phyloP scores from a whole-genome alignment of 768 basidiomycete species.

The Lyophyllum atratum region DNA sequence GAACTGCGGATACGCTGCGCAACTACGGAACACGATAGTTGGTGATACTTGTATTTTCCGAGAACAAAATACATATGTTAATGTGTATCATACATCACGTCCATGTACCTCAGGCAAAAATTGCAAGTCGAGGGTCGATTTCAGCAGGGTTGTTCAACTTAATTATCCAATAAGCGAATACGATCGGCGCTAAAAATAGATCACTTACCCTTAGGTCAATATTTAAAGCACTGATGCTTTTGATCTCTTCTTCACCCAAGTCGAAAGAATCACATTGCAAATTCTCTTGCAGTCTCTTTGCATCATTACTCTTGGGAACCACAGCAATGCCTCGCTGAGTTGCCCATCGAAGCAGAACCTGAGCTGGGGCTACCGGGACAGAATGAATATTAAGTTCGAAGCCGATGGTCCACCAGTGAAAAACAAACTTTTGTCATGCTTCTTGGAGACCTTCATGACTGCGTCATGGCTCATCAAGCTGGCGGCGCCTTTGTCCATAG shows the following conservation, averaged over 20 bases:
- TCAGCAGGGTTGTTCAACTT: constrained; percentile 73
- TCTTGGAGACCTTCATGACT: constrained; percentile 45
- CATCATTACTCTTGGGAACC: constrained; percentile 69
- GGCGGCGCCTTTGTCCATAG: constrained; percentile 50
- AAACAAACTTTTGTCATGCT: constrained; percentile 53
- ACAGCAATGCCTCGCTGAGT: constrained; percentile 74
- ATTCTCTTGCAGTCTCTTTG: constrained; percentile 53
- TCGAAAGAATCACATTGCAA: constrained; percentile 39
- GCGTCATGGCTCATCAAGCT: constrained; percentile 55
- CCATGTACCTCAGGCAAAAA: constrained; percentile 59
- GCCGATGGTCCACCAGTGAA: background rate
- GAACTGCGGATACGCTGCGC: constrained; percentile 22
- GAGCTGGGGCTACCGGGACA: constrained; percentile 52
- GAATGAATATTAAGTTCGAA: background rate
- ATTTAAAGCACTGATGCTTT: constrained; percentile 61
- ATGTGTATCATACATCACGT: background rate
- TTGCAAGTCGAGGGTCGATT: constrained; percentile 64
- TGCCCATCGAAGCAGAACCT: constrained; percentile 79
- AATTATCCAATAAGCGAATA: constrained; percentile 10
- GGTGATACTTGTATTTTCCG: background rate
- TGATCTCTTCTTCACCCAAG: constrained; percentile 59
- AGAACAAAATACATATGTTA: background rate
- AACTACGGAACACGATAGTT: background rate
- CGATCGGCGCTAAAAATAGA: background rate
- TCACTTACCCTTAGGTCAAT: constrained; percentile 58